phyloP scores from a whole-genome alignment of 1,284 basidiomycete genomes.

The Moesziomyces sp. region DNA sequence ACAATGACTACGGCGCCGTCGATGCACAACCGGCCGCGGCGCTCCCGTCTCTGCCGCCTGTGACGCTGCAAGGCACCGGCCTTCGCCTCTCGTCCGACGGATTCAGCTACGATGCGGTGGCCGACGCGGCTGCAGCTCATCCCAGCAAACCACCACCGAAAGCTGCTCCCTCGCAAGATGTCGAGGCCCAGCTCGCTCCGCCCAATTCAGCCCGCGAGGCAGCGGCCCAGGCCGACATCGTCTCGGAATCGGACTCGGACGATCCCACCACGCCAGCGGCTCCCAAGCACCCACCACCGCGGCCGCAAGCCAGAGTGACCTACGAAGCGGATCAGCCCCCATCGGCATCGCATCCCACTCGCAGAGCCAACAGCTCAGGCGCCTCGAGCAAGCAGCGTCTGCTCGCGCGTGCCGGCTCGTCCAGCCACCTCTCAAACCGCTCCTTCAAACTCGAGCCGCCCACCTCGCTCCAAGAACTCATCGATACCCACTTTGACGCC shows the following conservation, averaged over 20 bases:
- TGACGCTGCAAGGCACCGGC: conserved; percentile 44
- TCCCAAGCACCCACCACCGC: too few relatives aligned
- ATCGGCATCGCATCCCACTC: neutral
- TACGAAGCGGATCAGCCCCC: neutral
- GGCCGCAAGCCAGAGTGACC: too few relatives aligned
- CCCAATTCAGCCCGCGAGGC: too few relatives aligned
- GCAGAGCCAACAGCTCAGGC: conserved; percentile 13
- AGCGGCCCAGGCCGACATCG: neutral
- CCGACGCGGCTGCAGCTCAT: neutral
- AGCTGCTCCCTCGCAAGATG: conserved; percentile 2
- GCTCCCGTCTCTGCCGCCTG: conserved; percentile 14
- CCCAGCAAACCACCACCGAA: neutral
- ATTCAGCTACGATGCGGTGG: conserved; percentile 4
- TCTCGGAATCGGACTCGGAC: too few relatives aligned
- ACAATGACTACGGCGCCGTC: conserved; percentile 36
- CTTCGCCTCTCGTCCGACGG: conserved; percentile 25
- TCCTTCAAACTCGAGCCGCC: conserved; percentile 24
- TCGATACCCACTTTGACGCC: conserved; percentile 73
- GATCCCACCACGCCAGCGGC: too few relatives aligned
- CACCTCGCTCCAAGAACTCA: conserved; percentile 30
- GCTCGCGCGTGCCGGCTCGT: conserved; percentile 8
- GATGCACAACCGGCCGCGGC: conserved; percentile 9
- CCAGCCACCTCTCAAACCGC: conserved; percentile 16
- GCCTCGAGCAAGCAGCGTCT: conserved; percentile 16
- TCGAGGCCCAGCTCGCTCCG: conserved; percentile 16